phyloP scores from a whole-genome alignment of 202 grass and related monocot species.

The Schoenoplectus triqueter region DNA sequence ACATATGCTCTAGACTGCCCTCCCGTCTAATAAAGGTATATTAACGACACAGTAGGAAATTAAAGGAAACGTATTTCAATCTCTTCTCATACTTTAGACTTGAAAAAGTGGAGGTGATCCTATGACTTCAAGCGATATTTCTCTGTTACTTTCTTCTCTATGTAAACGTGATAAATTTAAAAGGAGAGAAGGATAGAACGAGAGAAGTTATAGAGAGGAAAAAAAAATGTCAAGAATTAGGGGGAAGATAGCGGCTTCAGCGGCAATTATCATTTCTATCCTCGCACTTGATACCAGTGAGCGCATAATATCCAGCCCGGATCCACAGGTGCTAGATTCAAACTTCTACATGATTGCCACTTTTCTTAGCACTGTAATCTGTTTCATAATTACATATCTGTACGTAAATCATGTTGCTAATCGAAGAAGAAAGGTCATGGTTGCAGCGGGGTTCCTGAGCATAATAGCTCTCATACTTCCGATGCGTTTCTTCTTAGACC shows the following conservation, averaged over 20 bases:
- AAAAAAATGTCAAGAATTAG: neutral
- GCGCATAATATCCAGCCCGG: neutral
- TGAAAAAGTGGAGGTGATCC: too few relatives aligned
- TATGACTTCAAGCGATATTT: too few relatives aligned
- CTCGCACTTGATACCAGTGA: neutral
- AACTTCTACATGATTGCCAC: neutral
- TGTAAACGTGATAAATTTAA: neutral
- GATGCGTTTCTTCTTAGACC: constrained; percentile 1
- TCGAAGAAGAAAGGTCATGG: neutral
- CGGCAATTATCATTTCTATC: neutral
- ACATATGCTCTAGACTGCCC: too few relatives aligned
- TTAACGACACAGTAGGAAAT: too few relatives aligned
- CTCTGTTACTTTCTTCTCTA: neutral
- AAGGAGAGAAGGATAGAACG: neutral
- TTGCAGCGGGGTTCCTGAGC: neutral
- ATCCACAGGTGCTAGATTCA: neutral
- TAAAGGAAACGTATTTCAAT: too few relatives aligned
- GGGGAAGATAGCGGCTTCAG: neutral
- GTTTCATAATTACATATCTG: neutral
- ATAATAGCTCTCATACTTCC: constrained; percentile 5
- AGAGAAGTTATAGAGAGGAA: neutral
- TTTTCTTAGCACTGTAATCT: neutral
- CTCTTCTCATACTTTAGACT: too few relatives aligned
- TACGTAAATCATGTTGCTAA: neutral
- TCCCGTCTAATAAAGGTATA: too few relatives aligned